Evolutionary conservation across 1,284 basidiomycete species (phyloP).

Genomic region (Pascua sp.): DNA sequence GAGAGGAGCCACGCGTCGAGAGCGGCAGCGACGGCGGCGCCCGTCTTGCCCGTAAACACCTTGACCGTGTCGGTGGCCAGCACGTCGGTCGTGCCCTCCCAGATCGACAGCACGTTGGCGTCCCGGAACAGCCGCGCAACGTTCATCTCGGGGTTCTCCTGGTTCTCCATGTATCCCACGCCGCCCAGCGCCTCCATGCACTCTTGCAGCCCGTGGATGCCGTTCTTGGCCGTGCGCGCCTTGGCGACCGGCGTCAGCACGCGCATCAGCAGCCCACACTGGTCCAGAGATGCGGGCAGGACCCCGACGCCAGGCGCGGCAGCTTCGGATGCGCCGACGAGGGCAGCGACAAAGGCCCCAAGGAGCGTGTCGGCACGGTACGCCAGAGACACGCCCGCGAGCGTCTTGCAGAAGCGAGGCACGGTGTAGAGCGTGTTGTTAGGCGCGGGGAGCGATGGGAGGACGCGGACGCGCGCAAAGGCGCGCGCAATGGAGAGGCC

Average conservation of each 20-base stretch:
- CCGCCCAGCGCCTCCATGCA: constrained; percentile 72
- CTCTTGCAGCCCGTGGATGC: constrained; percentile 63
- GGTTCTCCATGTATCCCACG: constrained; percentile 79
- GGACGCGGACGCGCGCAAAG: constrained; percentile 58
- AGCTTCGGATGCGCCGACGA: constrained; percentile 65
- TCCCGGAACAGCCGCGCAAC: constrained; percentile 56
- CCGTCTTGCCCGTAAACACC: constrained; percentile 9
- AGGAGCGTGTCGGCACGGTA: constrained; percentile 67
- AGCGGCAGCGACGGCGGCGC: neutral
- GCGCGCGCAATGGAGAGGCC: constrained; percentile 62
- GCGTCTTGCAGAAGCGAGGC: constrained; percentile 52
- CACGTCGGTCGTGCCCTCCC: constrained; percentile 63
- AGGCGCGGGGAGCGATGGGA: constrained; percentile 52
- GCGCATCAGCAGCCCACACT: constrained; percentile 59
- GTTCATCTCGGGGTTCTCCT: constrained; percentile 54
- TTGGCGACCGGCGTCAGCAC: constrained; percentile 69
- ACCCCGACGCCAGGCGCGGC: constrained; percentile 30
- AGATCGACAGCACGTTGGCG: constrained; percentile 70
- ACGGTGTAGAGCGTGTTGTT: constrained; percentile 54
- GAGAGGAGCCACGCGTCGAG: constrained; percentile 8
- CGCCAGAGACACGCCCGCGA: constrained; percentile 59
- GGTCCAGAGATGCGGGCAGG: constrained; percentile 22
- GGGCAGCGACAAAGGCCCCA: constrained; percentile 57
- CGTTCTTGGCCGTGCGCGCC: constrained; percentile 66
- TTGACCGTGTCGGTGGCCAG: constrained; percentile 20